Percentiles rank a stretch among this genome's conserved stretches.
These are phyloP conservation scores for Hanseniaspora occidentalis DNA, from an alignment of 805 yeast genomes.

Conservation along the genomic window DNA sequence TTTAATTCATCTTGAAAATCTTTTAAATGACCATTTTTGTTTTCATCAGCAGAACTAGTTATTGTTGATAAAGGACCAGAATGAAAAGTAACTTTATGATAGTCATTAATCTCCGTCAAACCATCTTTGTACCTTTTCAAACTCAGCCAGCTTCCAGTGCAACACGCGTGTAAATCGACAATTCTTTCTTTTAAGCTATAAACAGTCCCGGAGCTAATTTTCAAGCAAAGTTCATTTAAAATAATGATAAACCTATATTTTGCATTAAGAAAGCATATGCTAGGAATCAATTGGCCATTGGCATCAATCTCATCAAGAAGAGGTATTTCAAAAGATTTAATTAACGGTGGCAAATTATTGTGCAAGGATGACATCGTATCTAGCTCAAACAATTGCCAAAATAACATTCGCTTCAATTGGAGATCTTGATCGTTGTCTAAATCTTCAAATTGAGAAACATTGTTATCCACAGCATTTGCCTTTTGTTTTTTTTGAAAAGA, in stretches of 20 bases:
- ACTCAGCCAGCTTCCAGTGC: slow-evolving; percentile 35
- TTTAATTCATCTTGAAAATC: slow-evolving; percentile 22
- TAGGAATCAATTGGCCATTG: slow-evolving; percentile 29
- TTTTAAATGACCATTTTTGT: slow-evolving; percentile 28
- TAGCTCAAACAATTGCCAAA: slow-evolving; percentile 56
- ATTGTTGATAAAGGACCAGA: no score
- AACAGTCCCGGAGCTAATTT: slow-evolving; percentile 36
- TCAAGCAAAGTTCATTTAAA: slow-evolving; percentile 37
- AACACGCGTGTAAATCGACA: slow-evolving; percentile 35
- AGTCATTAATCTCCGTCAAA: slow-evolving; percentile 4
- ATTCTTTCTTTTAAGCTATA: slow-evolving; percentile 36
- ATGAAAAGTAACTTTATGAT: slow-evolving; percentile 21
- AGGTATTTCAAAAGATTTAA: slow-evolving; percentile 17
- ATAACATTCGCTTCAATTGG: slow-evolving; percentile 42
- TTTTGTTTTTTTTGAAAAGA: no score
- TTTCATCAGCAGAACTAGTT: no score
- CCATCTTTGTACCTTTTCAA: slow-evolving; percentile 21
- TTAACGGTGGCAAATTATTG: slow-evolving; percentile 41
- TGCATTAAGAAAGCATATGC: slow-evolving; percentile 38
- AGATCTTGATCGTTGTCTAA: slow-evolving; percentile 15
- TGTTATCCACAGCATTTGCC: slow-evolving; percentile 21
- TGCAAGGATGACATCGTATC: slow-evolving; percentile 47
- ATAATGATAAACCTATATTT: slow-evolving; percentile 40
- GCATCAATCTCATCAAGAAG: slow-evolving; percentile 30
- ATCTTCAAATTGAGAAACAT: background rate